Percentiles rank a stretch among this genome's conserved stretches.
phyloP scores from a whole-genome alignment of 2,329 filamentous ascomycete genomes.

The Fusarium verticillioides region DNA sequence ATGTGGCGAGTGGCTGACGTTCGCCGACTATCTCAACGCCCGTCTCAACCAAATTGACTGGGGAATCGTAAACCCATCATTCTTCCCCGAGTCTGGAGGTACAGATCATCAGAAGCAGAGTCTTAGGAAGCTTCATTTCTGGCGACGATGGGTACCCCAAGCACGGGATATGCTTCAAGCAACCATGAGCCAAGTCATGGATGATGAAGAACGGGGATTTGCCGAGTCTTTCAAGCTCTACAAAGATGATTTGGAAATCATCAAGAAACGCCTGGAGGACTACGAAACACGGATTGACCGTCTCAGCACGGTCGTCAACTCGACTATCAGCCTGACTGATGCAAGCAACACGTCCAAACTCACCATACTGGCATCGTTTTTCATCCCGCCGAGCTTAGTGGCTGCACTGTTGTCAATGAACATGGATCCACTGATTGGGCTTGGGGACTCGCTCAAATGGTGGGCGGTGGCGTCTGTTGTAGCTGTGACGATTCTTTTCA shows the following conservation, averaged over 20 bases:
- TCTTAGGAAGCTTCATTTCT: background rate
- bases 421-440: background rate
- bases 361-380: background rate
- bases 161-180: background rate
- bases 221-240: background rate
- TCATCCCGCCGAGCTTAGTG: background rate
- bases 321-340: background rate
- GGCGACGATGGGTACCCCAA: background rate
- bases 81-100: background rate
- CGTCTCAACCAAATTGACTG: conserved; percentile 1
- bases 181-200: background rate
- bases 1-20: background rate
- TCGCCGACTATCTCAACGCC: background rate
- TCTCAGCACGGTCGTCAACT: background rate
- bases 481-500: background rate
- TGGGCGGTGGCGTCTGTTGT: background rate
- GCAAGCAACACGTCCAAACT: background rate
- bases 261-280: background rate
- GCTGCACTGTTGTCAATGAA: background rate
- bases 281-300: background rate
- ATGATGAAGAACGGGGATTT: rapidly evolving
- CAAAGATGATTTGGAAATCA: background rate
- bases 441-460: background rate
- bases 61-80: background rate
- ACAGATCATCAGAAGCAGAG: background rate